Evolutionary conservation across 331 rosid species (phyloP).

Genomic region (Rosa hybrid): DNA sequence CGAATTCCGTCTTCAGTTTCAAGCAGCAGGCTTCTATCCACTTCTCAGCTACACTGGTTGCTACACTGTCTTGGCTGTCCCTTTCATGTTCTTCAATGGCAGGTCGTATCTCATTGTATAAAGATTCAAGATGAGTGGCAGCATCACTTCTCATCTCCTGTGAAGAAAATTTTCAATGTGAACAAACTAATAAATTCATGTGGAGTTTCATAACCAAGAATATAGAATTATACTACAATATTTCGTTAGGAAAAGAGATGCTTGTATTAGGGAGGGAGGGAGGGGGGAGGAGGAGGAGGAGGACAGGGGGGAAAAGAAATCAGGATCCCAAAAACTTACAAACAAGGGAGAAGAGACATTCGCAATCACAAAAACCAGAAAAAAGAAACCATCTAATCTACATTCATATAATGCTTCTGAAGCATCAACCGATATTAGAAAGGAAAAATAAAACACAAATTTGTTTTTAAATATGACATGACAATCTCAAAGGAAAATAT

Average conservation of each 20-base stretch:
- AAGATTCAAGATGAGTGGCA: slow-evolving; percentile 56
- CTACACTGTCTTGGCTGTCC: slow-evolving; percentile 89
- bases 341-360: background rate
- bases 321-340: background rate
- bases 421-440: background rate
- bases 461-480: background rate
- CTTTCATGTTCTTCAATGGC: slow-evolving; percentile 98
- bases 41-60: slow-evolving; percentile 91
- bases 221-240: background rate
- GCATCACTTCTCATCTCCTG: slow-evolving; percentile 73
- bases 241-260: background rate
- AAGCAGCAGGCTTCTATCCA: slow-evolving; percentile 89
- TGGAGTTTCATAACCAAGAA: background rate
- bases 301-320: background rate
- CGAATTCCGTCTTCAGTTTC: slow-evolving; percentile 83
- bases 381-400: background rate
- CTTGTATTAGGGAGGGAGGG: background rate
- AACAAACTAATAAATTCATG: slow-evolving; percentile 4
- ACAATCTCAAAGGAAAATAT: background rate
- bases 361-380: background rate
- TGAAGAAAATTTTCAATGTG: slow-evolving; percentile 8
- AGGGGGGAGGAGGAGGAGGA: no score
- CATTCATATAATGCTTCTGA: background rate
- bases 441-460: background rate
- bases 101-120: slow-evolving; percentile 89